Conservation (phyloP, 2,329 filamentous ascomycete genomes). For the Monosporascus sp. region DNA sequence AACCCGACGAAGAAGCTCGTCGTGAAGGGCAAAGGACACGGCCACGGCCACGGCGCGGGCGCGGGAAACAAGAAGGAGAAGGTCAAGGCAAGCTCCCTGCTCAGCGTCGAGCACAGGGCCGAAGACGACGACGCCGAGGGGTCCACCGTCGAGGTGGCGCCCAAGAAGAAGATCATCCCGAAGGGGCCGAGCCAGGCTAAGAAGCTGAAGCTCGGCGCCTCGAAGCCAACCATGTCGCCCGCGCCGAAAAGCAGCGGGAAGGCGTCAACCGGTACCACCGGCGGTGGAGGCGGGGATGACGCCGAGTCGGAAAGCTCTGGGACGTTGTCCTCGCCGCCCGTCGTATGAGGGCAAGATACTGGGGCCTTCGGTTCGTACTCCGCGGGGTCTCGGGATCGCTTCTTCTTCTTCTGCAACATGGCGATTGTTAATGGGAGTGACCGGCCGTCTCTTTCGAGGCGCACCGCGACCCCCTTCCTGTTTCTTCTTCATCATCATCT, state of each 20-base stretch:
- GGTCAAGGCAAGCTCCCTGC: slow-evolving; percentile 42
- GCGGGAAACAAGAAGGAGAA: slow-evolving; percentile 47
- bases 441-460: neutral
- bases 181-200: slow-evolving; percentile 39
- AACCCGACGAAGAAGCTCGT: slow-evolving; percentile 48
- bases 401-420: neutral
- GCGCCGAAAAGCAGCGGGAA: slow-evolving; percentile 46
- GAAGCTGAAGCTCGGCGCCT: slow-evolving; percentile 37
- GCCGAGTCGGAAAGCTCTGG: slow-evolving; percentile 52
- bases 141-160: slow-evolving; percentile 34
- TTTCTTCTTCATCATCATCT: neutral
- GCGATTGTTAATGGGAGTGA: neutral
- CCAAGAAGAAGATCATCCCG: slow-evolving; percentile 33
- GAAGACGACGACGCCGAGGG: slow-evolving; percentile 31
- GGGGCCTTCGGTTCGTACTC: neutral
- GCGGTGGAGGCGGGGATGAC: slow-evolving; percentile 31
- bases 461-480: neutral
- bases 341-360: slow-evolving; percentile 11
- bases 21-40: slow-evolving; percentile 51
- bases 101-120: slow-evolving; percentile 43
- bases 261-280: slow-evolving; percentile 19
- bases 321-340: slow-evolving; percentile 49
- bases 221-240: slow-evolving; percentile 43
- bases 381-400: neutral
- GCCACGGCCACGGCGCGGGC: slow-evolving; percentile 9